Evolutionary conservation across 139 green algal genomes (phyloP).

Genomic region (Tetraselmis striata): DNA sequence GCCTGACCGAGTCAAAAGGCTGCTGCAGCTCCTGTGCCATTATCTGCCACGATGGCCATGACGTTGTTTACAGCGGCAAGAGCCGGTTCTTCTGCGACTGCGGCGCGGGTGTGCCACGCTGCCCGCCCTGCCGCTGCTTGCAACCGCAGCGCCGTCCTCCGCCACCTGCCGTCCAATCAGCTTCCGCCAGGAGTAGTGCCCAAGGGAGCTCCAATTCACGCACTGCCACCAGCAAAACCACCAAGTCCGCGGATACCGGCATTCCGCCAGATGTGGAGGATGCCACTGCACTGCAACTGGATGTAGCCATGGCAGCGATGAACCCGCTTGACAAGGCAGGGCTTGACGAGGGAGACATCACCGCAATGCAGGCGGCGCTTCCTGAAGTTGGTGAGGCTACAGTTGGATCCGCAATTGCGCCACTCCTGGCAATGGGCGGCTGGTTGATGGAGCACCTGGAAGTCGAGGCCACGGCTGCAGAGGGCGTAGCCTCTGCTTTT

Average conservation of each 20-base stretch:
- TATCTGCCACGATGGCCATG: conserved; percentile 53
- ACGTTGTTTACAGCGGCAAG: conserved; percentile 46
- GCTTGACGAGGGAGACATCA: not conserved
- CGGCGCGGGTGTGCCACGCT: conserved; percentile 17
- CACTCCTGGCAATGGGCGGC: not conserved
- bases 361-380: not conserved
- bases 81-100: conserved; percentile 58
- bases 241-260: too few species aligned
- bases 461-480: not conserved
- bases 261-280: not conserved
- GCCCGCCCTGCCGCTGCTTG: not conserved
- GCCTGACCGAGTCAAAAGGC: conserved; percentile 44
- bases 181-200: too few species aligned
- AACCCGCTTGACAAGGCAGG: too few species aligned
- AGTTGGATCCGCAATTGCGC: not conserved
- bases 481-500: not conserved
- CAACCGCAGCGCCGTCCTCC: not conserved
- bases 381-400: not conserved
- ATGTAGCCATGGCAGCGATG: not conserved
- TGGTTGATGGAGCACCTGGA: not conserved
- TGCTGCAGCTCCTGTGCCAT: conserved; percentile 50
- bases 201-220: too few species aligned
- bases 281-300: not conserved
- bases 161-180: too few species aligned
- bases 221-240: too few species aligned